These are phyloP conservation scores for Aquanectria penicillioides DNA, from an alignment of 2,329 filamentous ascomycete species.

Conservation along the genomic window DNA sequence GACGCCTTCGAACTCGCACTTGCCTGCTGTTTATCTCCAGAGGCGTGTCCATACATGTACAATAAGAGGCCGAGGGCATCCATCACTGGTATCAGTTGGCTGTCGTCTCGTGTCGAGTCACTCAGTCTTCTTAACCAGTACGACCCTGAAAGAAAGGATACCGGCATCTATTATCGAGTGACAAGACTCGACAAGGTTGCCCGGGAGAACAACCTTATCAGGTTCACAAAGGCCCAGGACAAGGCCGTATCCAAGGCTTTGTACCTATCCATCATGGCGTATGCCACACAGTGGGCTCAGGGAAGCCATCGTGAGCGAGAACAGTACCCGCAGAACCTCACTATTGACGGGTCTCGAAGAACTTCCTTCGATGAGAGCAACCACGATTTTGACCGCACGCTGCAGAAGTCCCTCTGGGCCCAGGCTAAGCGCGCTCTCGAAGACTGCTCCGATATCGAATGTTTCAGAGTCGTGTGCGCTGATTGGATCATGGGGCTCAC, in stretches of 20 bases:
- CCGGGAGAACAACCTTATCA: slow-evolving; percentile 50
- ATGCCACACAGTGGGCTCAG: slow-evolving; percentile 59
- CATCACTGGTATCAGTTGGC: slow-evolving; percentile 37
- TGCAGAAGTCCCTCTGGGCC: slow-evolving; percentile 51
- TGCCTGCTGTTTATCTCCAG: slow-evolving; percentile 63
- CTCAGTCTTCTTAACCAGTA: slow-evolving; percentile 33
- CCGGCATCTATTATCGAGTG: slow-evolving; percentile 60
- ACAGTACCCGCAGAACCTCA: slow-evolving; percentile 31
- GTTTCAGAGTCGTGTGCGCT: slow-evolving; percentile 51
- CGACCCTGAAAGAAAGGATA: slow-evolving; percentile 42
- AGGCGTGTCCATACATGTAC: slow-evolving; percentile 61
- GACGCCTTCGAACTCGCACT: slow-evolving; percentile 63
- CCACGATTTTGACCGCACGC: slow-evolving; percentile 50
- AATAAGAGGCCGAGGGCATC: slow-evolving; percentile 24
- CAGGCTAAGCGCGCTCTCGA: slow-evolving; percentile 49
- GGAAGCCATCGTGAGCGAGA: slow-evolving; percentile 39
- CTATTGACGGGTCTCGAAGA: slow-evolving; percentile 30
- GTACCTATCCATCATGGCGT: slow-evolving; percentile 60
- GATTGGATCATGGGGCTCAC: slow-evolving; percentile 52
- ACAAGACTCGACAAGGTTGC: slow-evolving; percentile 57
- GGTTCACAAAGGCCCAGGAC: slow-evolving; percentile 53
- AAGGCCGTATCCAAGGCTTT: slow-evolving; percentile 56
- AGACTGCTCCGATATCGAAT: slow-evolving; percentile 49
- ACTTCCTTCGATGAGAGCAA: slow-evolving; percentile 31
- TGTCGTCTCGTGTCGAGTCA: slow-evolving; percentile 37